Conservation (phyloP, 1,284 basidiomycete species). For the Gymnopus androsaceus region DNA sequence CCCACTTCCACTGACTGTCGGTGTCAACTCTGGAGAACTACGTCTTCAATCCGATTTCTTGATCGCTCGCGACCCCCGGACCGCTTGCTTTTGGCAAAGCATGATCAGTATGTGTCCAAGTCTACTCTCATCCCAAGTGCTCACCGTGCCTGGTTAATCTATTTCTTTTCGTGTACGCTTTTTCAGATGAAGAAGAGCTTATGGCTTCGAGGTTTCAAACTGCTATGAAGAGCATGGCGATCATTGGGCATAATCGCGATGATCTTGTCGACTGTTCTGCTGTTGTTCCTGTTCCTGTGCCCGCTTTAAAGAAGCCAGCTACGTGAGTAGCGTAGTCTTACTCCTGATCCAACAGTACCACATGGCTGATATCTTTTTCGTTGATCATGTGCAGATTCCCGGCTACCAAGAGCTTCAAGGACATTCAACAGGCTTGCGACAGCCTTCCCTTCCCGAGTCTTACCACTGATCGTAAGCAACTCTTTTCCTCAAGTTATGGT, state of each 20-base stretch:
- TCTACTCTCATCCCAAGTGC: too few relatives aligned
- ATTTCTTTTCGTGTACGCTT: neutral
- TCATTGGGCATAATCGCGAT: constrained; percentile 25
- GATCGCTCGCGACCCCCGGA: constrained; percentile 19
- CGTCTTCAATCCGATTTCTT: constrained; percentile 35
- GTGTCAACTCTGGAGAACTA: constrained; percentile 32
- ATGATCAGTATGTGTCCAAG: constrained; percentile 32
- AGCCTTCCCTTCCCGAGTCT: constrained; percentile 11
- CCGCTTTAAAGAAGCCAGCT: constrained; percentile 11
- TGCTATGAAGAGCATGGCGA: constrained; percentile 29
- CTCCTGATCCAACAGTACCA: neutral
- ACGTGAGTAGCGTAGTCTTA: neutral
- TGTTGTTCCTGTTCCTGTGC: constrained; percentile 25
- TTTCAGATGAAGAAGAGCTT: constrained; percentile 29
- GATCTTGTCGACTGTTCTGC: constrained; percentile 30
- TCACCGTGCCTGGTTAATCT: constrained; percentile 20
- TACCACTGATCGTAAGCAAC: constrained; percentile 6
- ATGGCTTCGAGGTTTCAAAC: constrained; percentile 34
- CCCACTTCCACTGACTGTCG: constrained; percentile 23
- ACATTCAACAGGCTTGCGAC: constrained; percentile 20
- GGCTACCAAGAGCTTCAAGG: constrained; percentile 21
- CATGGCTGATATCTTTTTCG: too few relatives aligned
- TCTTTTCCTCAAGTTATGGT: neutral
- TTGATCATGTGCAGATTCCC: constrained; percentile 10
- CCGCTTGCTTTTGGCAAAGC: constrained; percentile 38